Conservation (phyloP, 345 rosid genomes). For the Lepidium didymum region DNA sequence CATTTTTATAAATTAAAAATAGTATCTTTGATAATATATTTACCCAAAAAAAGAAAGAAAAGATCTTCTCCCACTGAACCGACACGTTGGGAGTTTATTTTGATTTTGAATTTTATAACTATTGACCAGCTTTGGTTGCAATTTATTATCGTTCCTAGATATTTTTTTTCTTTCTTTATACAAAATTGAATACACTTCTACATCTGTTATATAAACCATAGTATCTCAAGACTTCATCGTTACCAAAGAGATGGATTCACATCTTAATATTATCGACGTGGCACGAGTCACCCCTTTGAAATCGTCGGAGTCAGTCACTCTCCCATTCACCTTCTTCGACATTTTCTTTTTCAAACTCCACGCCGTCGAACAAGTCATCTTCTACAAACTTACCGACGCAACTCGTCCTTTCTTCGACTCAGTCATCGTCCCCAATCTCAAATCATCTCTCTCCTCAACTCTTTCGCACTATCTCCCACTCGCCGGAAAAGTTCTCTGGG, state of each 20-base stretch:
- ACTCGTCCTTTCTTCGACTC: conserved; percentile 30
- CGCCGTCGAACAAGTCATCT: conserved; percentile 31
- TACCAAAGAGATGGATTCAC: background rate
- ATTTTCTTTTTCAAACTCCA: conserved; percentile 16
- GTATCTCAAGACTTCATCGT: no score
- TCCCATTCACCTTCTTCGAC: conserved; percentile 32
- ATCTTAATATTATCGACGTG: conserved; percentile 11
- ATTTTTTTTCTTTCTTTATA: no score
- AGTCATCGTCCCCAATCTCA: conserved; percentile 29
- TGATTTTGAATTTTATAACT: no score
- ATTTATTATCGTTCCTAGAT: no score
- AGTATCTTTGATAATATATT: no score
- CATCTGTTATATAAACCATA: no score
- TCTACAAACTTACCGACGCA: conserved; percentile 22
- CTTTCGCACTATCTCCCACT: conserved; percentile 39
- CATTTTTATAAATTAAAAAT: no score
- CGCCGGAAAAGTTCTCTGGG: conserved; percentile 32
- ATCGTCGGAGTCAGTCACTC: conserved; percentile 18
- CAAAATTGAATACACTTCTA: no score
- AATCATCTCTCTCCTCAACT: conserved; percentile 24
- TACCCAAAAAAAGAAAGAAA: no score
- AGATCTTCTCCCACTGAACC: no score
- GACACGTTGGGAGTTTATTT: no score
- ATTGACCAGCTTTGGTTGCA: no score
- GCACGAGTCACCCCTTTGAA: conserved; percentile 18